phyloP scores from a whole-genome alignment of 2,329 filamentous ascomycete genomes.

The Sclerotinia glacialis region DNA sequence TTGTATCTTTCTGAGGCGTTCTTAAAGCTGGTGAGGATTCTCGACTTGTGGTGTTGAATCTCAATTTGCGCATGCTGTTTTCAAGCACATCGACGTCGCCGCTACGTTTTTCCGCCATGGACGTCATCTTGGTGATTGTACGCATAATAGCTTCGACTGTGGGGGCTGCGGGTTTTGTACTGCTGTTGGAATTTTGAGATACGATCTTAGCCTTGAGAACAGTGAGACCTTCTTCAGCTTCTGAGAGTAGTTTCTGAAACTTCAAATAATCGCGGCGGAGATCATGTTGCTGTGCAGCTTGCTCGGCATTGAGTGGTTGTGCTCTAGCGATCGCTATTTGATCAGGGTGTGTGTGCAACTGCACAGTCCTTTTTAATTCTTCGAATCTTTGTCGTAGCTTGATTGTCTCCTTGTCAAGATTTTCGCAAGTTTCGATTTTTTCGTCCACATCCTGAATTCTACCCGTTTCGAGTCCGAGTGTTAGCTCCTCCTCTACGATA shows the following conservation, averaged over 20 bases:
- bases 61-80: slow-evolving; percentile 74
- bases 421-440: slow-evolving; percentile 66
- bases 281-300: slow-evolving; percentile 78
- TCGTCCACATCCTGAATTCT: slow-evolving; percentile 65
- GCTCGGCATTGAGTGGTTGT: slow-evolving; percentile 79
- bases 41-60: slow-evolving; percentile 46
- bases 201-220: slow-evolving; percentile 77
- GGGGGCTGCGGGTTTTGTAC: slow-evolving; percentile 52
- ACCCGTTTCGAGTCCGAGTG: slow-evolving; percentile 62
- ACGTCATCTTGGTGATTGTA: slow-evolving; percentile 89
- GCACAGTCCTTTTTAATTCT: slow-evolving; percentile 74
- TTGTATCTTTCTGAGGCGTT: slow-evolving; percentile 38
- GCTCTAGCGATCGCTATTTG: slow-evolving; percentile 62
- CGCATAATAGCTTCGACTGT: slow-evolving; percentile 90
- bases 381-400: slow-evolving; percentile 72
- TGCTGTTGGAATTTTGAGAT: slow-evolving; percentile 51
- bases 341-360: slow-evolving; percentile 65
- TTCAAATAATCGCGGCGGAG: slow-evolving; percentile 71
- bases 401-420: slow-evolving; percentile 66
- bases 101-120: slow-evolving; percentile 86
- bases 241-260: slow-evolving; percentile 70
- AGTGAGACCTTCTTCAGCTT: slow-evolving; percentile 76
- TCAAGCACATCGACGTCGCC: slow-evolving; percentile 90
- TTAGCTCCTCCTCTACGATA: slow-evolving; percentile 63
- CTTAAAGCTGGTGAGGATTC: slow-evolving; percentile 46